These are phyloP conservation scores for Kuraishia piskuri DNA, from an alignment of 805 yeast genomes.

Conservation along the genomic window DNA sequence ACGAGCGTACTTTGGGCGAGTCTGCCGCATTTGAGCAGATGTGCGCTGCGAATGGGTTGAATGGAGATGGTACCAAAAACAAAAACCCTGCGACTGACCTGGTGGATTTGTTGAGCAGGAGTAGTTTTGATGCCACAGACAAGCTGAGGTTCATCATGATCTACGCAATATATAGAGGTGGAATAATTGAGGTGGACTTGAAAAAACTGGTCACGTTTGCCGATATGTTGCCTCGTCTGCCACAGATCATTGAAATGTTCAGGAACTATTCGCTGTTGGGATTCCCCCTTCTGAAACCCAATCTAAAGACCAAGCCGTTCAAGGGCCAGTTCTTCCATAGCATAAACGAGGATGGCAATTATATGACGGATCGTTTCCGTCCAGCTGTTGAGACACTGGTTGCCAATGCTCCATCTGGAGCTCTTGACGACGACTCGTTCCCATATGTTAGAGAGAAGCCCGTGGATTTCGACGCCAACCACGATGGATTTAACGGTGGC, in stretches of 20 bases:
- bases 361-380: constrained; percentile 52
- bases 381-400: constrained; percentile 61
- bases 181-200: constrained; percentile 67
- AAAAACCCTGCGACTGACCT: constrained; percentile 52
- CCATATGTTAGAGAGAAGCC: constrained; percentile 77
- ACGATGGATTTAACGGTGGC: constrained; percentile 11
- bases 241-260: constrained; percentile 43
- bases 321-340: constrained; percentile 49
- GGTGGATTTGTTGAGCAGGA: constrained; percentile 42
- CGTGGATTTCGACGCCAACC: constrained; percentile 29
- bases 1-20: constrained; percentile 53
- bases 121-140: constrained; percentile 46
- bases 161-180: constrained; percentile 77
- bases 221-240: constrained; percentile 27
- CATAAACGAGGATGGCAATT: constrained; percentile 39
- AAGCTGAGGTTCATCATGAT: constrained; percentile 67
- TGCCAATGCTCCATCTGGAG: constrained; percentile 39
- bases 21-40: constrained; percentile 83
- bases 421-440: constrained; percentile 50
- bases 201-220: constrained; percentile 56
- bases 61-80: constrained; percentile 56
- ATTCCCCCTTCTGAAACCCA: constrained; percentile 25
- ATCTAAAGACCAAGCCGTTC: constrained; percentile 32
- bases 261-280: constrained; percentile 41
- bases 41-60: constrained; percentile 63